Evolutionary conservation across 176 grass and related monocot genomes (phyloP).

Genomic region (Ananas comosus): DNA sequence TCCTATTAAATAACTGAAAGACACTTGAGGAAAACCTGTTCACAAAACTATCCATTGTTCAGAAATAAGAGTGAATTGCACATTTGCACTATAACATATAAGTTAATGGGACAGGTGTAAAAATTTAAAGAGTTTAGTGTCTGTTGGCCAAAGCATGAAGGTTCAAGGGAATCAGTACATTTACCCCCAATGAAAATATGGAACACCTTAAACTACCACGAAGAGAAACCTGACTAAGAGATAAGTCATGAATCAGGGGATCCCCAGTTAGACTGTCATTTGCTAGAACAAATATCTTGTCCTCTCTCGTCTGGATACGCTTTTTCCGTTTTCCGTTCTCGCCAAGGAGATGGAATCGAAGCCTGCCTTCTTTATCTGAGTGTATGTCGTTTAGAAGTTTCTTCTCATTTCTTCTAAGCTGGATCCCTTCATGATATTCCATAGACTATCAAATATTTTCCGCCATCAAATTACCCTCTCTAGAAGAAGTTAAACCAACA

Average conservation of each 20-base stretch:
- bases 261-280: constrained; percentile 94
- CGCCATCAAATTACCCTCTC: background rate
- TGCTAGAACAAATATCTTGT: constrained; percentile 82
- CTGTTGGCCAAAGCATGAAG: too few species aligned
- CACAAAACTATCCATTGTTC: too few species aligned
- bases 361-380: constrained; percentile 67
- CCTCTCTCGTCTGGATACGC: constrained; percentile 82
- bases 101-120: too few species aligned
- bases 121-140: too few species aligned
- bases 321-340: constrained; percentile 84
- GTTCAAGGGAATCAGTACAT: too few species aligned
- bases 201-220: constrained; percentile 20
- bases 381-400: constrained; percentile 87
- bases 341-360: constrained; percentile 64
- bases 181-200: background rate
- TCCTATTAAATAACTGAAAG: too few species aligned
- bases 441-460: background rate
- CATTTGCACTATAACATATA: too few species aligned
- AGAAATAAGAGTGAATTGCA: too few species aligned
- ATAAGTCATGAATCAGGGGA: constrained; percentile 76
- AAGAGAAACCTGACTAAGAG: constrained; percentile 59
- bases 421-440: constrained; percentile 64
- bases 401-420: constrained; percentile 88
- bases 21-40: too few species aligned
- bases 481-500: constrained; percentile 25